Conservation (phyloP, 805 yeast species). For the Metschnikowia dekortorum region DNA sequence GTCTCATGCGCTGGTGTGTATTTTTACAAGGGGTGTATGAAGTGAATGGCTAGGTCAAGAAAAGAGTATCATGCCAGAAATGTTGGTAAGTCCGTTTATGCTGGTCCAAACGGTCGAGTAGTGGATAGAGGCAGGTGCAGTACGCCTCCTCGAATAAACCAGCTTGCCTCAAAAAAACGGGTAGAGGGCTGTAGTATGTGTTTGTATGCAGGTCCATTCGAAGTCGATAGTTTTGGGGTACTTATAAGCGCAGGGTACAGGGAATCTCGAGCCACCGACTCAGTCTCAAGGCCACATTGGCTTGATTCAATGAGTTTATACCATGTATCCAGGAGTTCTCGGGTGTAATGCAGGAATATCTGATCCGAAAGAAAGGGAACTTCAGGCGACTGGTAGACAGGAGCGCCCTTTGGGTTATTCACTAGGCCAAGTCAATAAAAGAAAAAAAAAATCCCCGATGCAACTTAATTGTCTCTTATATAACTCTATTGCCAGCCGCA, state of each 20-base stretch:
- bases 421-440: neutral
- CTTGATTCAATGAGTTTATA: neutral
- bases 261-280: conserved; percentile 1
- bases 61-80: neutral
- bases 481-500: conserved; percentile 1
- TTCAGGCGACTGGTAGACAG: neutral
- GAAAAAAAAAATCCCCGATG: neutral
- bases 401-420: conserved; percentile 1
- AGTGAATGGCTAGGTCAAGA: neutral
- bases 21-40: neutral
- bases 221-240: neutral
- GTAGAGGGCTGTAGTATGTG: neutral
- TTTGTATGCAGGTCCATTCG: neutral
- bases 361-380: neutral
- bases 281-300: neutral
- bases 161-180: neutral
- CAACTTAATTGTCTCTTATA: neutral
- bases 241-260: conserved; percentile 2
- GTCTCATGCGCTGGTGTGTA: neutral
- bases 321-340: neutral
- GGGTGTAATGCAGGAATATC: neutral
- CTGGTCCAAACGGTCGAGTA: neutral
- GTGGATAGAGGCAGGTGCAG: neutral
- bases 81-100: neutral
- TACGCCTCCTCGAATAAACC: neutral